Conservation (phyloP, 2,329 filamentous ascomycete genomes). For the Talaromyces sp. region DNA sequence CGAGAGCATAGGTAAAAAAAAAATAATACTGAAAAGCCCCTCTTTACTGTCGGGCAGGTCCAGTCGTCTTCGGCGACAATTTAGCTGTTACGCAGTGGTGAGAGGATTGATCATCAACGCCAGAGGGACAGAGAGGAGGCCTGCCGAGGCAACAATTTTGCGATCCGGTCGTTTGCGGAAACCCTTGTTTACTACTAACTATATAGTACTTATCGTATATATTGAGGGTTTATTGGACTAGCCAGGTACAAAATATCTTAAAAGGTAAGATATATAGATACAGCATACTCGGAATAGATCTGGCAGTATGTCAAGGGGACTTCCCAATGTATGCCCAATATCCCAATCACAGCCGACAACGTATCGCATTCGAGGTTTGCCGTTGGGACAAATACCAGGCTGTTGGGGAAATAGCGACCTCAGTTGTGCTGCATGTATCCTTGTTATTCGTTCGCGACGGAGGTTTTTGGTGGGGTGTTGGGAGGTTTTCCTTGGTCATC, state of each 20-base stretch:
- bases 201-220: background rate
- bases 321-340: background rate
- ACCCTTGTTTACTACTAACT: background rate
- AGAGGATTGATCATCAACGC: background rate
- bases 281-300: background rate
- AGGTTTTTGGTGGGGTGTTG: constrained; percentile 3
- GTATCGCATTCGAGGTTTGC: background rate
- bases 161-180: background rate
- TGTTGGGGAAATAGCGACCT: background rate
- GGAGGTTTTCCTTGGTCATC: background rate
- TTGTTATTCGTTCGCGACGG: background rate
- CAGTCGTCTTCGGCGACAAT: background rate
- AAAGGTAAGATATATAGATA: background rate
- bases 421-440: background rate
- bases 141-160: background rate
- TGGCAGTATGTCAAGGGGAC: background rate
- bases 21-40: background rate
- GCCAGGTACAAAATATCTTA: background rate
- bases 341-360: background rate
- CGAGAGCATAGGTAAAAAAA: background rate
- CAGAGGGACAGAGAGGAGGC: background rate
- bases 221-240: background rate
- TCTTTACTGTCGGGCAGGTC: background rate
- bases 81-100: background rate
- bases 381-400: background rate